Base-by-base conservation (phyloP, 1,139 yeast species). In the Kodamaea suecica region DNA sequence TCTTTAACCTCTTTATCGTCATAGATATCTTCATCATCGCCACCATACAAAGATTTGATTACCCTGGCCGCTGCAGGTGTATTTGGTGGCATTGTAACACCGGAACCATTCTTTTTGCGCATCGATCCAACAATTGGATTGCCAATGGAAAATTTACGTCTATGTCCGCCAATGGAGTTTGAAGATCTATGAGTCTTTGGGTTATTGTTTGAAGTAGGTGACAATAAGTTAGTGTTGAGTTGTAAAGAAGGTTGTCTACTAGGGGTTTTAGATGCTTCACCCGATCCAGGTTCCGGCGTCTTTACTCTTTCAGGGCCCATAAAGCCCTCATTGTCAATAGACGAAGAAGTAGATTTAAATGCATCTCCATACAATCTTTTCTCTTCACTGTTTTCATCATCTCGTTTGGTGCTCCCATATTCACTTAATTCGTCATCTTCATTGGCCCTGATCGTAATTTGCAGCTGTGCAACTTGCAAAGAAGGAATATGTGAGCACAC, bases 401-500 rank as follows among this genome's bases (percentile, higher is more conserved):
- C 52, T 13, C 40, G 33, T 21, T 35, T 38, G 25, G 32, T 21
- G 6, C 29, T 23, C 16, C 27, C 38, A 32, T 38, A 35, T 21
- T 38, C 41, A 15, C 41, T 38, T 33, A 38, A 38, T 12, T 33
- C 31, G 16, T 38, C 41, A 16, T 33, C 37, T 9, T 36, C 39
- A n/a, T 31, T 29, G 6, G 16, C 39, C 26, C 31, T 33, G 21
- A 38, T 26, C 6, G 41, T 38, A 14, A 35, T 27, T 28, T 38
- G 39, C 38, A 36, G 37, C 14, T 14, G 24, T 16, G 34, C 41
- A 9, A 30, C 33, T 36, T 61, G 63, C 19, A 65, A 51, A 1
- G 78, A 70, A 4, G 84, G 80, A 17, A 76, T 71, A 55, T 84
- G 92, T 9, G 80, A 72, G 63, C 98, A 92, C 23, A 85, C 74